Conservation (phyloP, 2,329 filamentous ascomycete genomes). For the Fusarium liriodendri region DNA sequence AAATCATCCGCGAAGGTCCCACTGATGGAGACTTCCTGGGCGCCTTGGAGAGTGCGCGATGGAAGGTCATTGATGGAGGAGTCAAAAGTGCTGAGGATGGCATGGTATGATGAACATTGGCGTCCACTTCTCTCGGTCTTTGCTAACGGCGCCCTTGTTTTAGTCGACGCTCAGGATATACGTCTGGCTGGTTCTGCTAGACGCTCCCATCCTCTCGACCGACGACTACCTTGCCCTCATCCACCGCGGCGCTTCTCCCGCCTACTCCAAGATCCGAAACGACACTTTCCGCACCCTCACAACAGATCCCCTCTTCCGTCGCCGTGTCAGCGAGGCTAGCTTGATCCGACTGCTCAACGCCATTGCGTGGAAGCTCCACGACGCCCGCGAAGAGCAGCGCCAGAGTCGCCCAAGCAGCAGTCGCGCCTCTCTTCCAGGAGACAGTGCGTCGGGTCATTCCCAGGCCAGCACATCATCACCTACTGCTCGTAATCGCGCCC, state of each 20-base stretch:
- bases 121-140: neutral
- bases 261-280: constrained; percentile 97
- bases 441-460: constrained; percentile 49
- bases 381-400: constrained; percentile 70
- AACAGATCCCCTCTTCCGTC: constrained; percentile 95
- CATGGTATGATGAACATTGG: constrained; percentile 70
- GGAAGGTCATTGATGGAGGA: constrained; percentile 80
- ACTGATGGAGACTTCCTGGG: constrained; percentile 74
- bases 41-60: constrained; percentile 76
- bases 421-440: constrained; percentile 48
- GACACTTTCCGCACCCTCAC: constrained; percentile 97
- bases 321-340: constrained; percentile 94
- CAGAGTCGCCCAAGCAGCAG: constrained; percentile 54
- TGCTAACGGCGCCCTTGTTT: constrained; percentile 6
- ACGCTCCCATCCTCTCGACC: constrained; percentile 85
- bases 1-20: constrained; percentile 83
- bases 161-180: constrained; percentile 95
- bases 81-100: constrained; percentile 83
- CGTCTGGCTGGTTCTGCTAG: constrained; percentile 93
- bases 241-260: constrained; percentile 91
- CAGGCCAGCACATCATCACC: constrained; percentile 56
- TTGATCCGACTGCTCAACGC: constrained; percentile 95
- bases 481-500: constrained; percentile 62
- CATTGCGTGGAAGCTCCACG: constrained; percentile 92
- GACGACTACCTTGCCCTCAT: constrained; percentile 91